These are phyloP conservation scores for Pueraria montana DNA, from an alignment of 306 rosid species.

Conservation along the genomic window DNA sequence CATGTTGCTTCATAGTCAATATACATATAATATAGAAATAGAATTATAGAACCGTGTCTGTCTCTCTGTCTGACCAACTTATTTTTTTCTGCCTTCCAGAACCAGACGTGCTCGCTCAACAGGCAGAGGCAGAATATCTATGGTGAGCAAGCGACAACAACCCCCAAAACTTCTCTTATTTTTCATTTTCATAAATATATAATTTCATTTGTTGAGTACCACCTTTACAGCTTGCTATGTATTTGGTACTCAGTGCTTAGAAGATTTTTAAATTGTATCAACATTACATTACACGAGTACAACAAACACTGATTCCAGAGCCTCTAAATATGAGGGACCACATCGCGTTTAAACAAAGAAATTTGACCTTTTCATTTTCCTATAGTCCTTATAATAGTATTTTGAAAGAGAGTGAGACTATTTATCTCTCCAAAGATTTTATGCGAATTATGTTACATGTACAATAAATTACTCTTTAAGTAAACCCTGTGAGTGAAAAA, in stretches of 20 bases:
- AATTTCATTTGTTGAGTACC: too few species aligned
- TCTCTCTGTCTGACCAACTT: neutral
- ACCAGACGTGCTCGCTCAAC: neutral
- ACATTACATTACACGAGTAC: neutral
- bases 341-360: neutral
- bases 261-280: neutral
- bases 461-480: neutral
- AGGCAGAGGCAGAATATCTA: neutral
- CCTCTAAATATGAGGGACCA: neutral
- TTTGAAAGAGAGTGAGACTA: neutral
- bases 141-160: too few species aligned
- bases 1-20: neutral
- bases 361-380: too few species aligned
- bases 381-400: neutral
- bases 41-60: too few species aligned
- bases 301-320: too few species aligned
- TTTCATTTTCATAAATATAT: too few species aligned
- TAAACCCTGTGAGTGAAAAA: too few species aligned
- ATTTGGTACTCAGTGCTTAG: neutral
- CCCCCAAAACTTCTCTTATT: neutral
- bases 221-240: conserved; percentile 9
- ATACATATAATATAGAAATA: too few species aligned
- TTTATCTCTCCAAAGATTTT: neutral
- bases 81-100: neutral
- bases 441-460: neutral